A percentile compares a stretch with the other conserved stretches of the same genome.
Evolutionary conservation across 2,329 filamentous ascomycete species (phyloP).

Genomic region (Tothia fuscella): DNA sequence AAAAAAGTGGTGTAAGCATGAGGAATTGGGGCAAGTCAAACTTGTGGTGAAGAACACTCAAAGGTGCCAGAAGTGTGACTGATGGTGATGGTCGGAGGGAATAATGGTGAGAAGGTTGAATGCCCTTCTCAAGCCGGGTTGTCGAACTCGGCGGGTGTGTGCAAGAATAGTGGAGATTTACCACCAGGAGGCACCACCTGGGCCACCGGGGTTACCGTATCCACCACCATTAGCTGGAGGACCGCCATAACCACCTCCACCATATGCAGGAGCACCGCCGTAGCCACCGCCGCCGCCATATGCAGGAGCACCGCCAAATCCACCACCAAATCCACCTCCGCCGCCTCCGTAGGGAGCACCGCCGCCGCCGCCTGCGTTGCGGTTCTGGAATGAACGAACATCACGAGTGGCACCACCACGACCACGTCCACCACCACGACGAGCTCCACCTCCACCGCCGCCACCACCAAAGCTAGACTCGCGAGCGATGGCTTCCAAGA

Average conservation of each 20-base stretch:
- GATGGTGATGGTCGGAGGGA: background rate
- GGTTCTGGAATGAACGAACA: no score
- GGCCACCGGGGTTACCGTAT: conserved; percentile 30
- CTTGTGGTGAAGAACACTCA: background rate
- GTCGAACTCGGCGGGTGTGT: no score
- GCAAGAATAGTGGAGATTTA: conserved; percentile 1
- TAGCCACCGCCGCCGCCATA: conserved; percentile 45
- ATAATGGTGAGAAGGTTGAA: background rate
- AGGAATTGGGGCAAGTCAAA: no score
- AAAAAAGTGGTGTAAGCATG: conserved; percentile 16
- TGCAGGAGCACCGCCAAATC: conserved; percentile 29
- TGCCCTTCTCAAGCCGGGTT: conserved; percentile 8
- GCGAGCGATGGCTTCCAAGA: conserved; percentile 94
- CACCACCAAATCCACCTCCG: conserved; percentile 28
- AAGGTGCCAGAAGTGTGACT: background rate
- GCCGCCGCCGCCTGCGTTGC: conserved; percentile 44
- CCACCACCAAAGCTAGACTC: conserved; percentile 69
- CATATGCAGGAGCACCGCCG: conserved; percentile 51
- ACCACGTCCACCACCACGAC: conserved; percentile 58
- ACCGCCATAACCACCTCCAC: conserved; percentile 30
- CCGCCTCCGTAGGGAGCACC: conserved; percentile 31
- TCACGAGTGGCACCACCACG: conserved; percentile 71
- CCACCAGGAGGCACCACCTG: conserved; percentile 9
- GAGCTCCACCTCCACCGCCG: conserved; percentile 56
- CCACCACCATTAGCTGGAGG: conserved; percentile 38